Percentiles rank a stretch among this genome's conserved stretches.
Evolutionary conservation across 768 basidiomycete genomes (phyloP).

Genomic region (Tulasnella sp.): DNA sequence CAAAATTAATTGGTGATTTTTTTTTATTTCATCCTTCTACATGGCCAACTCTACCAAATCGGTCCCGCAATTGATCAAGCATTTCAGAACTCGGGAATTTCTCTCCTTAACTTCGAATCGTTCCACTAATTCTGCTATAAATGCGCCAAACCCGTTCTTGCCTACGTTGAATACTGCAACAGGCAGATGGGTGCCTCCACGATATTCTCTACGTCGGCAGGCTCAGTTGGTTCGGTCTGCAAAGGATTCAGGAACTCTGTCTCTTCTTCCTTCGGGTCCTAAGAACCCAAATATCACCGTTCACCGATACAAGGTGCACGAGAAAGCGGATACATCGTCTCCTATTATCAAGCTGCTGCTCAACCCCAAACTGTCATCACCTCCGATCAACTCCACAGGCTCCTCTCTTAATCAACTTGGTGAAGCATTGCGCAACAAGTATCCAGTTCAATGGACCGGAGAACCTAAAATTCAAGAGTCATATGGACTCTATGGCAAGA

Average conservation of each 20-base stretch:
- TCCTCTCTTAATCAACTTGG: conserved; percentile 17
- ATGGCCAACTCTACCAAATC: too few relatives aligned
- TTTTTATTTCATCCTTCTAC: too few relatives aligned
- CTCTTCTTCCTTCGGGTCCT: conserved; percentile 55
- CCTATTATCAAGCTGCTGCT: conserved; percentile 19
- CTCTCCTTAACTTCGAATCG: too few relatives aligned
- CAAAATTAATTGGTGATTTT: too few relatives aligned
- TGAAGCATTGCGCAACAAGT: conserved; percentile 25
- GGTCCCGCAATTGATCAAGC: too few relatives aligned
- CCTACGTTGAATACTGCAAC: conserved; percentile 45
- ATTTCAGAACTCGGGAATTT: too few relatives aligned
- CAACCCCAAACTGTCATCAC: conserved; percentile 11
- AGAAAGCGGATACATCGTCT: conserved; percentile 12
- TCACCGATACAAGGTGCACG: background rate
- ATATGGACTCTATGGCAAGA: conserved; percentile 53
- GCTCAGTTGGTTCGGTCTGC: conserved; percentile 68
- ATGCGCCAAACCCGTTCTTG: conserved; percentile 76
- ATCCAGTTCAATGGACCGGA: conserved; percentile 19
- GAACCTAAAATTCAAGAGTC: conserved; percentile 25
- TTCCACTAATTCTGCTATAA: too few relatives aligned
- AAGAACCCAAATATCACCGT: conserved; percentile 31
- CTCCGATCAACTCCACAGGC: too few relatives aligned
- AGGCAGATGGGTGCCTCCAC: conserved; percentile 53
- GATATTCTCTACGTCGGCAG: conserved; percentile 62
- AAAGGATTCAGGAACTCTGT: conserved; percentile 36